phyloP scores from a whole-genome alignment of 2,329 filamentous ascomycete species.

The Periconia sp. region DNA sequence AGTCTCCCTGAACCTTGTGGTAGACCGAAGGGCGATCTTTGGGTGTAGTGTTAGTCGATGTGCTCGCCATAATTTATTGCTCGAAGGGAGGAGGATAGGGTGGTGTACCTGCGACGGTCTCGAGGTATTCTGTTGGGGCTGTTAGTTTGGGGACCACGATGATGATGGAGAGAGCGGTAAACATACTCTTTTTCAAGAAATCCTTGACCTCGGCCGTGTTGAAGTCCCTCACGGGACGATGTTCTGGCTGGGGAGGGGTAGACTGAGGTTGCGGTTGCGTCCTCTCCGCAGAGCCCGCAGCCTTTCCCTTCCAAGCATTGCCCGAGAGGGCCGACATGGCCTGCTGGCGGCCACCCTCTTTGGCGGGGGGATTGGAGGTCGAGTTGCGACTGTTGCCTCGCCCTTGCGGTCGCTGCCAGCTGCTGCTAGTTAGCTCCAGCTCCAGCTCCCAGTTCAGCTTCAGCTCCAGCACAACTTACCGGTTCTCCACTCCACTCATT shows the following conservation, averaged over 20 bases:
- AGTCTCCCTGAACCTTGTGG: slow-evolving; percentile 44
- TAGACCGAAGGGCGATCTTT: slow-evolving; percentile 35
- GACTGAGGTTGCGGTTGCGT: slow-evolving; percentile 19
- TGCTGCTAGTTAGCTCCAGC: slow-evolving; percentile 20
- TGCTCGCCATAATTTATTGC: slow-evolving; percentile 2
- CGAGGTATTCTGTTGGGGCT: slow-evolving; percentile 24
- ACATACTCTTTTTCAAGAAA: slow-evolving; percentile 45
- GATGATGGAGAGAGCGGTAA: not conserved
- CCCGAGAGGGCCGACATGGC: slow-evolving; percentile 30
- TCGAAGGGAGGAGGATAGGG: slow-evolving; percentile 1
- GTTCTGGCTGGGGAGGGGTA: slow-evolving; percentile 19
- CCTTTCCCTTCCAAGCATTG: slow-evolving; percentile 43
- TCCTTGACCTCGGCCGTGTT: slow-evolving; percentile 48
- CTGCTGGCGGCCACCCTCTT: slow-evolving; percentile 37
- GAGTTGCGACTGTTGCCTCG: slow-evolving; percentile 31
- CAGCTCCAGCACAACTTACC: too few species aligned
- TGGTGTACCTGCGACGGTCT: slow-evolving; percentile 29
- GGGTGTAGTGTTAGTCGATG: slow-evolving; percentile 20
- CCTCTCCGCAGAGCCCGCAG: slow-evolving; percentile 17
- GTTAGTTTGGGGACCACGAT: slow-evolving; percentile 20
- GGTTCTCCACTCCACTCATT: slow-evolving; percentile 44
- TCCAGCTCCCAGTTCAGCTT: not conserved
- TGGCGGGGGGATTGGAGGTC: slow-evolving; percentile 32
- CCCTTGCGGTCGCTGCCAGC: slow-evolving; percentile 38
- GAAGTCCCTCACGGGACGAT: slow-evolving; percentile 45